These are phyloP conservation scores for Balamuthia mandrillaris DNA, from an alignment of 208 protist species.

Conservation along the genomic window DNA sequence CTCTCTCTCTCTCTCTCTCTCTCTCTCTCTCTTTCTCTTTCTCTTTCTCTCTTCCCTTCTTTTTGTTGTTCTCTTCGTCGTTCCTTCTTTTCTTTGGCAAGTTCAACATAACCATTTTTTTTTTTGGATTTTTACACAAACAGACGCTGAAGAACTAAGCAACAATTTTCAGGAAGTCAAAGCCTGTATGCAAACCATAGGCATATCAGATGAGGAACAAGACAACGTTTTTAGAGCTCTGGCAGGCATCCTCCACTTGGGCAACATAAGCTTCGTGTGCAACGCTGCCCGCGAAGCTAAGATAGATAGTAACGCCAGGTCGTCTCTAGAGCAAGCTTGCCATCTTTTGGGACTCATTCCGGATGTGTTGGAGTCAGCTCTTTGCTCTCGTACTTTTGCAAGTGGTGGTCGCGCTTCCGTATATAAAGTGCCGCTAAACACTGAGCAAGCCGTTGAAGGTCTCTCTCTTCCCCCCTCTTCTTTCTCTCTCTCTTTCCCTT, in stretches of 20 bases:
- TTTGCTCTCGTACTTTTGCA: background rate
- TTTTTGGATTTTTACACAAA: too few species aligned
- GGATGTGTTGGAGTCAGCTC: background rate
- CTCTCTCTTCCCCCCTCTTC: too few species aligned
- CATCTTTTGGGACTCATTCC: background rate
- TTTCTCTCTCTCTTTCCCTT: too few species aligned
- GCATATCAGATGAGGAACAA: constrained; percentile 58
- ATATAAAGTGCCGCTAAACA: background rate
- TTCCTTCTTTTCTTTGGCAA: too few species aligned
- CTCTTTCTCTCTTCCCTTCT: too few species aligned
- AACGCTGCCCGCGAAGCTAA: constrained; percentile 9
- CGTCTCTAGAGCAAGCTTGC: background rate
- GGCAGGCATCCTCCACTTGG: background rate
- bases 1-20: too few species aligned
- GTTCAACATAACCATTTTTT: too few species aligned
- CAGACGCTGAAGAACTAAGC: too few species aligned
- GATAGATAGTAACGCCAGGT: background rate
- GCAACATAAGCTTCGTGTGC: constrained; percentile 60
- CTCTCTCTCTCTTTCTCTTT: too few species aligned
- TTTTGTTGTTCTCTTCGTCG: too few species aligned
- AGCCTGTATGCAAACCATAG: constrained; percentile 75
- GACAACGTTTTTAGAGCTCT: constrained; percentile 38
- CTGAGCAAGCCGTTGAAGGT: too few species aligned
- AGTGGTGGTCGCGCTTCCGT: background rate
- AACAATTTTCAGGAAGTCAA: too few species aligned